Evolutionary conservation across 1,284 basidiomycete genomes (phyloP).

Genomic region (Bondarzewia mesenterica): DNA sequence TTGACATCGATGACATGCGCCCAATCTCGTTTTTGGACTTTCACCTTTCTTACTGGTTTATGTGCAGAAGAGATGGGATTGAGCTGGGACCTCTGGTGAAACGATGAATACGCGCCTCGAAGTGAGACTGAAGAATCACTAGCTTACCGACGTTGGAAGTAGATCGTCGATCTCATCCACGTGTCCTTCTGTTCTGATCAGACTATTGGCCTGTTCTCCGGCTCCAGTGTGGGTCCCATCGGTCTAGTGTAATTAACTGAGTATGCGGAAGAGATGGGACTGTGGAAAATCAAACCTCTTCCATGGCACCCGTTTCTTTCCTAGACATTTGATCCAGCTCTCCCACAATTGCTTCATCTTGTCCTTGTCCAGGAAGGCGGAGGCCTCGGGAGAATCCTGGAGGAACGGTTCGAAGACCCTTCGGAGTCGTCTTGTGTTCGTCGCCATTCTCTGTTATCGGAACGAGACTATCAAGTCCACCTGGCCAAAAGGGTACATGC

Average conservation of each 20-base stretch:
- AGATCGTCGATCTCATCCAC: constrained; percentile 70
- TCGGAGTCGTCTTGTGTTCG: constrained; percentile 25
- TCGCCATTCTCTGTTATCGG: constrained; percentile 27
- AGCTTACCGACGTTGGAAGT: constrained; percentile 68
- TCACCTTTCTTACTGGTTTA: constrained; percentile 30
- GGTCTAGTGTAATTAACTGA: constrained; percentile 2
- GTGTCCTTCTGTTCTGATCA: constrained; percentile 12
- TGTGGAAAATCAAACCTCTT: neutral
- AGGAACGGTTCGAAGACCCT: constrained; percentile 49
- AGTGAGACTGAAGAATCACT: constrained; percentile 2
- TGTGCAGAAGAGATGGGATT: constrained; percentile 38
- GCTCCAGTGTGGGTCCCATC: constrained; percentile 10
- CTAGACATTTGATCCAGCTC: constrained; percentile 15
- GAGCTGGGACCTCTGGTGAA: constrained; percentile 36
- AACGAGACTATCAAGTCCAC: constrained; percentile 68
- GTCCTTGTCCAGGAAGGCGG: constrained; percentile 50
- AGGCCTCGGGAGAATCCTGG: constrained; percentile 64
- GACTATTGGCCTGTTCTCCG: constrained; percentile 6
- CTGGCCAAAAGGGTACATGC: constrained; percentile 88
- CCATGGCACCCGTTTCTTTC: neutral
- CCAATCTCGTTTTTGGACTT: constrained; percentile 86
- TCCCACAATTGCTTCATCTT: constrained; percentile 34
- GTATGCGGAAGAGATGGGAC: neutral
- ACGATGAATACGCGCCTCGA: constrained; percentile 1
- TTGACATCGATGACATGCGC: constrained; percentile 95